These are phyloP conservation scores for Apiospora kogelbergensis DNA, from an alignment of 2,329 filamentous ascomycete genomes.

Conservation along the genomic window DNA sequence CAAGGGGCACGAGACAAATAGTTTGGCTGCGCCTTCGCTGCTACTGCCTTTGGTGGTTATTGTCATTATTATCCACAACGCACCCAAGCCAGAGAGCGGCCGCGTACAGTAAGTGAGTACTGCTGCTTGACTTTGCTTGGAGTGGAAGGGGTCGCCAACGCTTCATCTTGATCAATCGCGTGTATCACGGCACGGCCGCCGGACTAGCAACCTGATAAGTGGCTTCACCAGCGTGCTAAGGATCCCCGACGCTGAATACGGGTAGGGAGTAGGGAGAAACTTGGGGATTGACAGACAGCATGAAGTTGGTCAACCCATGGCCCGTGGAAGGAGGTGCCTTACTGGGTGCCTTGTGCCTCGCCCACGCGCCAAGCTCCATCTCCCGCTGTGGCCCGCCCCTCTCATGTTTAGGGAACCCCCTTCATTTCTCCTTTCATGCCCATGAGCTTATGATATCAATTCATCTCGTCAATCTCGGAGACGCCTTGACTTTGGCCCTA, in stretches of 20 bases:
- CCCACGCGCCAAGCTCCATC: too few relatives aligned
- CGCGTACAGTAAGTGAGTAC: too few relatives aligned
- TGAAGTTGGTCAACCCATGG: conserved; percentile 11
- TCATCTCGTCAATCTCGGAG: conserved; percentile 15
- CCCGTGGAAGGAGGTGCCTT: conserved; percentile 12
- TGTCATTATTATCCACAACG: background rate
- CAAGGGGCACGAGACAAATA: conserved; percentile 8
- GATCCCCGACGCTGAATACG: background rate
- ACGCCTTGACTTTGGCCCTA: conserved; percentile 13
- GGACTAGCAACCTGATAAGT: background rate
- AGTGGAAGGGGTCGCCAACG: background rate
- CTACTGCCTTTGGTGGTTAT: background rate
- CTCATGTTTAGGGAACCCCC: conserved; percentile 3
- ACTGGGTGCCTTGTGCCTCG: too few relatives aligned
- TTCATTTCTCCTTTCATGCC: conserved; percentile 7
- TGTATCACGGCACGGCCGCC: conserved; percentile 5
- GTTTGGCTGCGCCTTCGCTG: conserved; percentile 6
- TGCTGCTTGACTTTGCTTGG: background rate
- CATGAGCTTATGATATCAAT: conserved; percentile 14
- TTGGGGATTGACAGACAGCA: conserved; percentile 8
- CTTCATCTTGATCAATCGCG: conserved; percentile 6
- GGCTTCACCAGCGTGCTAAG: background rate
- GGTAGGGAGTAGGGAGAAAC: background rate
- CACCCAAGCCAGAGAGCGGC: too few relatives aligned
- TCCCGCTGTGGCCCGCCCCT: conserved; percentile 14